Base-by-base conservation (phyloP, 257 asterid species). In the Cordia subcordata region DNA sequence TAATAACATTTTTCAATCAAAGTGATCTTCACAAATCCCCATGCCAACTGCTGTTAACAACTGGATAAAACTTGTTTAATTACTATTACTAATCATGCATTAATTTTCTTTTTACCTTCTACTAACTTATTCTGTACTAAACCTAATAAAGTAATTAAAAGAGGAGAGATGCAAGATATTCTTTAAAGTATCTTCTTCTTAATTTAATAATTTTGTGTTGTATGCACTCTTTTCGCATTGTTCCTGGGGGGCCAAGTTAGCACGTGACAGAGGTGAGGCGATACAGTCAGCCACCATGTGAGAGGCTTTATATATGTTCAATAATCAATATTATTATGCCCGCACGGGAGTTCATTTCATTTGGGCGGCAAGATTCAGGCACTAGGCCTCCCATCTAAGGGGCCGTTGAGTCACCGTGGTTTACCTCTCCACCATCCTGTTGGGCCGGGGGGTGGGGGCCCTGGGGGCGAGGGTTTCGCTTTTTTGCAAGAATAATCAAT, bases 241-340 rank as follows among this genome's bases (percentile, higher is more conserved):
- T 78, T 74, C 67, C 59, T 76, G 86, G 88, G 78, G n/a, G 79
- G 69, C 83, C 91, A 71, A 83, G 82, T 85, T 67, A 72, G 84
- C 96, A 88, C 88, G 90, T 88, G 96, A 79, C 69, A 70, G 81
- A 82, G 88, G 75, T 65, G 82, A 77, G 71, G 76, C 68, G 77
- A 68, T 68, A 66, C 64, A 81, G 89, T 81, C 94, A 83, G 90
- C 78, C 65, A 71, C 66, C 93, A 85, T 85, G 96, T 88, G 96
- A 72, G 27, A 27, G 52, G 68, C 61, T 61, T 73, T 73, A n/a
- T 15, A n/a, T 15, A 40, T 17, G 21, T 13, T 27, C 35, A 6
- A 33, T 8, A n/a, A n/a, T n/a, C n/a, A n/a, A n/a, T n/a, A n/a
- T n/a, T n/a, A n/a, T n/a, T n/a, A n/a, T n/a, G n/a, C n/a, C n/a